A percentile compares a stretch with the other conserved stretches of the same genome.
phyloP scores from a whole-genome alignment of 2,329 filamentous ascomycete genomes.

The Cladobotryum mycophilum region DNA sequence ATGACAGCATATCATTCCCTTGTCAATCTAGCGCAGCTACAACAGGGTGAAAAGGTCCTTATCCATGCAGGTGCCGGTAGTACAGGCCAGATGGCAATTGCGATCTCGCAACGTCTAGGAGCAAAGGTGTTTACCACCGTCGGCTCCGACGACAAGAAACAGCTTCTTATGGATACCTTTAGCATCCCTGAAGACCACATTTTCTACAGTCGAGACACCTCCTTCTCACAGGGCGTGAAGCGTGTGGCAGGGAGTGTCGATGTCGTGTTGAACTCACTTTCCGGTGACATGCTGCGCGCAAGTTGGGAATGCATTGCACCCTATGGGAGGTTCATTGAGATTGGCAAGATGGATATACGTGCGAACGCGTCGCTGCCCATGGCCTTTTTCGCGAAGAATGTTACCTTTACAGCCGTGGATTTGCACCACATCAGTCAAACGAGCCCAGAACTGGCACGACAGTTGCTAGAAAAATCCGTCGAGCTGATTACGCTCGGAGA shows the following conservation, averaged over 20 bases:
- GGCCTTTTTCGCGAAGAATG: slow-evolving; percentile 14
- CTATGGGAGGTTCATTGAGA: slow-evolving; percentile 30
- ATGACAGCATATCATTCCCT: slow-evolving; percentile 24
- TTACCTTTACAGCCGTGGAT: slow-evolving; percentile 15
- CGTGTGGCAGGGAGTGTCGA: slow-evolving; percentile 27
- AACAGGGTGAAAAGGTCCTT: slow-evolving; percentile 26
- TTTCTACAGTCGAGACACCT: slow-evolving; percentile 21
- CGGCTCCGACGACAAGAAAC: slow-evolving; percentile 22
- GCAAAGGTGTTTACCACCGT: slow-evolving; percentile 19
- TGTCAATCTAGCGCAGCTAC: slow-evolving; percentile 19
- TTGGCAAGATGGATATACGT: slow-evolving; percentile 27
- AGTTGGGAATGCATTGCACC: slow-evolving; percentile 30
- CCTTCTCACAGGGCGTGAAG: slow-evolving; percentile 24
- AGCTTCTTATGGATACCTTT: slow-evolving; percentile 21
- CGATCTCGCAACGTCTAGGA: slow-evolving; percentile 20
- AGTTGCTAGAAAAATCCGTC: slow-evolving; percentile 9
- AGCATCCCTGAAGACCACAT: slow-evolving; percentile 26
- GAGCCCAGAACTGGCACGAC: neutral
- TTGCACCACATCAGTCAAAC: slow-evolving; percentile 9
- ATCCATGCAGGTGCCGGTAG: slow-evolving; percentile 29
- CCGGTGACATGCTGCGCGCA: slow-evolving; percentile 23
- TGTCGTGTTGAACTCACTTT: slow-evolving; percentile 28
- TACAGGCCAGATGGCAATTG: slow-evolving; percentile 26
- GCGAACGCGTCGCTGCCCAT: slow-evolving; percentile 10
- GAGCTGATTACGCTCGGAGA: slow-evolving; percentile 10